Base-by-base conservation (phyloP, 1,284 basidiomycete species). In the Ceratobasidium sp. region DNA sequence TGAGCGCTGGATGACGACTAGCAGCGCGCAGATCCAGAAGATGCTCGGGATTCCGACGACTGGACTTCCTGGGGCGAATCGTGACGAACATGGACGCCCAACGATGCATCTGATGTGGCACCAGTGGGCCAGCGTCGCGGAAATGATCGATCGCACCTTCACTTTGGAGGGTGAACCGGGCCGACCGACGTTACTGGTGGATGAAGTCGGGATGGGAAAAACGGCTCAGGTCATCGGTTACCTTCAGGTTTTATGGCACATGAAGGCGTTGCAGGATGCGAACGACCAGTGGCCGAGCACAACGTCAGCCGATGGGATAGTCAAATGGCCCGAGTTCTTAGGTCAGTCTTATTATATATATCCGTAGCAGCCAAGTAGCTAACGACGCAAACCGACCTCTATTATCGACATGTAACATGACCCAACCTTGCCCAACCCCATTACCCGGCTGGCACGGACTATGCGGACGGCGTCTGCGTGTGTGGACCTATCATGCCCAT, bases 151-250 rank as follows among this genome's bases (percentile, higher is more conserved):
- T 20, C 52, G 52, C 8, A 46, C 27, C 10, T 46, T 46, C n/a
- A 41, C 52, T 0, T 14, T 57, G 7, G 2, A 0, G 48, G 66
- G 66, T 10, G 27, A 5, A 14, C 3, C 30, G 1, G 67, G 67
- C 4, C 27, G 14, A 5, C 50, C 67, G 3, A 44, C 54, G 1
- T 54, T 70, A 1, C 2, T 57, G 1, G 68, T 54, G 2, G 68
- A 70, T 52, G 54, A 57, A 14, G 68, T 70, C 14, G 68, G 68
- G 1, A 23, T 70, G 20, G 68, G 68, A 1, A 70, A 70, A 41
- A 70, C 68, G 2, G 54, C n/a, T 38, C 14, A 6, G 8, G 18
- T 20, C 0, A 70, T 70, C n/a, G n/a, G 23, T 1, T 18, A 4
- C 2, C 1, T 70, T 10, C 68, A 70, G 38, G 7, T 59, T 2